Conservation (phyloP, 805 yeast genomes). For the Candida dajiaensis region DNA sequence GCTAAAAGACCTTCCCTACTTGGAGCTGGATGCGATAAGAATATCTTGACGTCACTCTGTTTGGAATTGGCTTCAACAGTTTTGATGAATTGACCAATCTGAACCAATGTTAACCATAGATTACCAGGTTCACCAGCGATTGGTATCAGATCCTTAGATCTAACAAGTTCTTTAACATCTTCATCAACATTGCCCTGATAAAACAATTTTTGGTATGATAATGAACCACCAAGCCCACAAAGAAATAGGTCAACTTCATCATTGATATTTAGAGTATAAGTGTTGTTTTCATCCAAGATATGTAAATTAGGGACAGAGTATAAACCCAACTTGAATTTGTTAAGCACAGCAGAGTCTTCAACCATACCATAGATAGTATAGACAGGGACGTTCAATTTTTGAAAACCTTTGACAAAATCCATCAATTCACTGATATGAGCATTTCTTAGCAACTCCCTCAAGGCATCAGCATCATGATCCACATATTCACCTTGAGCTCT, state of each 20-base stretch:
- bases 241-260: slow-evolving; percentile 44
- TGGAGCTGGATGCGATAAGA: slow-evolving; percentile 67
- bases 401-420: slow-evolving; percentile 38
- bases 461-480: slow-evolving; percentile 29
- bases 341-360: slow-evolving; percentile 65
- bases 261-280: slow-evolving; percentile 33
- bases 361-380: slow-evolving; percentile 74
- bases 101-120: slow-evolving; percentile 68
- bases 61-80: slow-evolving; percentile 37
- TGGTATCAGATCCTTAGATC: slow-evolving; percentile 33
- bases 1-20: slow-evolving; percentile 63
- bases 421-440: slow-evolving; percentile 47
- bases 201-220: slow-evolving; percentile 60
- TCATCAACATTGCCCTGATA: slow-evolving; percentile 47
- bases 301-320: slow-evolving; percentile 50
- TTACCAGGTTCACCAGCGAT: slow-evolving; percentile 61
- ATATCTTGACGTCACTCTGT: slow-evolving; percentile 46
- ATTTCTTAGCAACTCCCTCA: slow-evolving; percentile 29
- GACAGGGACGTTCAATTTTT: slow-evolving; percentile 49
- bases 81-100: slow-evolving; percentile 59
- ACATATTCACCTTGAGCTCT: slow-evolving; percentile 38
- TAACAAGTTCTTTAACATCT: slow-evolving; percentile 12
- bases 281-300: slow-evolving; percentile 53
- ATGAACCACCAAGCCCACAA: slow-evolving; percentile 68
- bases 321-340: slow-evolving; percentile 51